These are phyloP conservation scores for Lachnellula arida DNA, from an alignment of 2,329 filamentous ascomycete genomes.

Conservation along the genomic window DNA sequence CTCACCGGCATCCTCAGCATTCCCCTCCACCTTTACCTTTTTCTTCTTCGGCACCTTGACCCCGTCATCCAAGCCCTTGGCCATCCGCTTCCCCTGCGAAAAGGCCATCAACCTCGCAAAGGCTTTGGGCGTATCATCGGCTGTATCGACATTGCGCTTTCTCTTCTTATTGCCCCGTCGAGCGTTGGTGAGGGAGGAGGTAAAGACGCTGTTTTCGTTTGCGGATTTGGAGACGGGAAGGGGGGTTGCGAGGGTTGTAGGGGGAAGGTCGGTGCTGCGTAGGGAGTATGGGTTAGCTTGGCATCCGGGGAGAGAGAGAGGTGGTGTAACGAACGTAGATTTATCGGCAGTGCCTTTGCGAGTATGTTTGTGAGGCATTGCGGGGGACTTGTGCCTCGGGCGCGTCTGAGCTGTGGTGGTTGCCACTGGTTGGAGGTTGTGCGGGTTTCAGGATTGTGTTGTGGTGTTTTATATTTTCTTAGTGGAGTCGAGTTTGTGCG, in stretches of 20 bases:
- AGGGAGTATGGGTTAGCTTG: constrained; percentile 9
- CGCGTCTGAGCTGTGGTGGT: not conserved
- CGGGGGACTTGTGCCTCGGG: constrained; percentile 12
- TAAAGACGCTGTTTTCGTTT: constrained; percentile 34
- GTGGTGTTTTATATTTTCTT: too few relatives aligned
- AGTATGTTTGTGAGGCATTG: constrained; percentile 87
- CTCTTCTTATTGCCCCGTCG: constrained; percentile 39
- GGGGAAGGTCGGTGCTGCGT: constrained; percentile 45
- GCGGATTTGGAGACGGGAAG: constrained; percentile 48
- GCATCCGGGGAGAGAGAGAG: not conserved
- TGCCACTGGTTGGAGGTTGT: not conserved
- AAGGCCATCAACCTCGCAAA: constrained; percentile 83
- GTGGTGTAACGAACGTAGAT: constrained; percentile 42
- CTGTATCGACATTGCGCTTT: constrained; percentile 41
- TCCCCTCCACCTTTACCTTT: constrained; percentile 17
- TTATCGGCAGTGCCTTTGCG: constrained; percentile 54
- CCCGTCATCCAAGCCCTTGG: constrained; percentile 70
- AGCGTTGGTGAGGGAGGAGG: constrained; percentile 30
- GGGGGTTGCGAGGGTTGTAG: constrained; percentile 52
- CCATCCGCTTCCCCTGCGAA: constrained; percentile 54
- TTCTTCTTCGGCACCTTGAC: constrained; percentile 35
- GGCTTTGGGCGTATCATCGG: constrained; percentile 81
- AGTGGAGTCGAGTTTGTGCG: not conserved
- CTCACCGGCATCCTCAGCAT: constrained; percentile 14
- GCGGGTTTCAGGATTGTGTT: too few relatives aligned